phyloP scores from a whole-genome alignment of 2,329 filamentous ascomycete genomes.

The Epichloe glyceriae region DNA sequence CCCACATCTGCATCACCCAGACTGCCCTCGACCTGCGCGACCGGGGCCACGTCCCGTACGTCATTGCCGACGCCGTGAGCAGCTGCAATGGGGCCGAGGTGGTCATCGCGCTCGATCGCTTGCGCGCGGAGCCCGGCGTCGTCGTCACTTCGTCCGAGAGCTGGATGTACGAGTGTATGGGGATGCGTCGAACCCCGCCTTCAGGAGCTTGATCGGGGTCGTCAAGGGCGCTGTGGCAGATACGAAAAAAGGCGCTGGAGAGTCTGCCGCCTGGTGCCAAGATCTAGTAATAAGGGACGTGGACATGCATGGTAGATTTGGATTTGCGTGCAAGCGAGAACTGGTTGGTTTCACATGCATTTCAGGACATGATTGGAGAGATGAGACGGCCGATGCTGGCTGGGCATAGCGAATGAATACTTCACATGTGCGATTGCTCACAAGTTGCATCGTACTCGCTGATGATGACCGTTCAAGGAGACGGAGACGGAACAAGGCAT shows the following conservation, averaged over 20 bases:
- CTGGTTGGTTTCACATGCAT: too few relatives aligned
- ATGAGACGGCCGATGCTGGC: too few relatives aligned
- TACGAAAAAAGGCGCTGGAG: conserved; percentile 56
- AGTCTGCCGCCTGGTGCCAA: conserved; percentile 46
- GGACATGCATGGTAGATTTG: not conserved
- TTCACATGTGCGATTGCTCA: too few relatives aligned
- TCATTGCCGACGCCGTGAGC: conserved; percentile 81
- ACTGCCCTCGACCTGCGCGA: conserved; percentile 71
- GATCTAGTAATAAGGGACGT: conserved; percentile 27
- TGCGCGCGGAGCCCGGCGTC: conserved; percentile 59
- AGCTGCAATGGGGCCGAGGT: conserved; percentile 78
- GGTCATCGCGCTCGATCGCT: conserved; percentile 59
- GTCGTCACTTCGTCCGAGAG: conserved; percentile 79
- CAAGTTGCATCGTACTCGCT: too few relatives aligned
- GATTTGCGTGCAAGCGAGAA: too few relatives aligned
- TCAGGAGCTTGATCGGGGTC: conserved; percentile 58
- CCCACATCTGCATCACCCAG: conserved; percentile 90
- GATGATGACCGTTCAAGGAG: too few relatives aligned
- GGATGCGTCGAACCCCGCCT: conserved; percentile 61
- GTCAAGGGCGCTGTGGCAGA: conserved; percentile 65
- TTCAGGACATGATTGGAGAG: too few relatives aligned
- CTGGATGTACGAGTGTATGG: conserved; percentile 78
- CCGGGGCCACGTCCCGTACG: conserved; percentile 67
- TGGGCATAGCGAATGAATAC: too few relatives aligned
- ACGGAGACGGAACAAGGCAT: too few relatives aligned